Evolutionary conservation across 1,284 basidiomycete genomes (phyloP).

Genomic region (Peniophora sp.): DNA sequence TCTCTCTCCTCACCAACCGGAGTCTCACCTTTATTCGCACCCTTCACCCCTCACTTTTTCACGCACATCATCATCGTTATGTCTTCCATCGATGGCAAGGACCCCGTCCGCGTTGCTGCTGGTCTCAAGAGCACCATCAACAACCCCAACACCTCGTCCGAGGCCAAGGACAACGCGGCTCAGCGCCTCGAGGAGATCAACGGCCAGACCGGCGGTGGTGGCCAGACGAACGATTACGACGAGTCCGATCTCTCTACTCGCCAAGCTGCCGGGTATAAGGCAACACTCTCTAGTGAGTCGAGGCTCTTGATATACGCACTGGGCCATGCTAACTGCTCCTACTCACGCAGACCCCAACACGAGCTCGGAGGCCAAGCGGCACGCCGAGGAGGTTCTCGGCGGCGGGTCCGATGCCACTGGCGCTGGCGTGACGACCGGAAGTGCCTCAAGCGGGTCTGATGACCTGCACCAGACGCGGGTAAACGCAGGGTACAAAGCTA

Average conservation of each 20-base stretch:
- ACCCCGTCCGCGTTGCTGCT: conserved; percentile 31
- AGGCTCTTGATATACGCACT: neutral
- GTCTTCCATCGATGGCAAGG: neutral
- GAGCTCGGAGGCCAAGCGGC: conserved; percentile 39
- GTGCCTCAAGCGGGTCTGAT: conserved; percentile 20
- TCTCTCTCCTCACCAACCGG: too few species aligned
- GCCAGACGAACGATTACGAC: neutral
- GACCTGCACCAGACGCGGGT: conserved; percentile 33
- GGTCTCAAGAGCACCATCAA: conserved; percentile 47
- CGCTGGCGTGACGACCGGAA: conserved; percentile 13
- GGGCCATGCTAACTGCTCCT: neutral
- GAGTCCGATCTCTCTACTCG: conserved; percentile 21
- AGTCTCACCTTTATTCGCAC: too few species aligned
- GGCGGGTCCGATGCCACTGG: conserved; percentile 17
- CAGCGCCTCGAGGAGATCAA: conserved; percentile 25
- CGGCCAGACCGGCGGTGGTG: neutral
- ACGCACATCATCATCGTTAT: too few species aligned
- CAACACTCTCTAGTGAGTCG: conserved; percentile 37
- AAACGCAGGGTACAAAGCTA: conserved; percentile 41
- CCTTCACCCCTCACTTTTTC: too few species aligned
- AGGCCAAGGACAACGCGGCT: conserved; percentile 39
- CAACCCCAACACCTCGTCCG: conserved; percentile 44
- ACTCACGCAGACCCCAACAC: conserved; percentile 26
- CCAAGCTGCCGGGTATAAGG: conserved; percentile 43
- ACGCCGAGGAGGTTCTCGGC: conserved; percentile 29